Conservation (phyloP, 1,284 basidiomycete species). For the Entoloma clypeatum region DNA sequence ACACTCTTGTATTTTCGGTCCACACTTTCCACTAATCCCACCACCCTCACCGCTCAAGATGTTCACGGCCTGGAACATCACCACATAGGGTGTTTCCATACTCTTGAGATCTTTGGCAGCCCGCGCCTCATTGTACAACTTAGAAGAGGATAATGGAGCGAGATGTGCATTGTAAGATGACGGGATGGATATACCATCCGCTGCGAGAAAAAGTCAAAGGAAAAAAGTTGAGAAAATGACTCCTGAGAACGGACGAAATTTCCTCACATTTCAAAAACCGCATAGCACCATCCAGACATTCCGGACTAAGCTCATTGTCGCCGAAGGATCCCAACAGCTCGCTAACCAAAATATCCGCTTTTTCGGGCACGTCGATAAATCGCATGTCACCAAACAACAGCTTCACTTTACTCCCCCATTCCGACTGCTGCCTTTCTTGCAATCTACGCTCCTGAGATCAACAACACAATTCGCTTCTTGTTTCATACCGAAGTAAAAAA, state of each 20-base stretch:
- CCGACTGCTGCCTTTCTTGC: constrained; percentile 72
- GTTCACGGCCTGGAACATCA: constrained; percentile 94
- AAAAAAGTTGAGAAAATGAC: constrained; percentile 3
- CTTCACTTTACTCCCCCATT: constrained; percentile 84
- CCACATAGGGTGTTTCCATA: constrained; percentile 94
- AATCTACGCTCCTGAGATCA: constrained; percentile 45
- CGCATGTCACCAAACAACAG: constrained; percentile 96
- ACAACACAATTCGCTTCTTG: background rate
- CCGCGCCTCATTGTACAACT: constrained; percentile 81
- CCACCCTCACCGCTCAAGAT: constrained; percentile 74
- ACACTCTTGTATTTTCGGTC: constrained; percentile 86
- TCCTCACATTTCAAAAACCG: constrained; percentile 81
- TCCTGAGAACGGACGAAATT: constrained; percentile 5
- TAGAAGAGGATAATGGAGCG: constrained; percentile 90
- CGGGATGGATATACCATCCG: constrained; percentile 92
- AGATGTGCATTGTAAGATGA: constrained; percentile 94
- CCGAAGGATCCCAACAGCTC: constrained; percentile 97
- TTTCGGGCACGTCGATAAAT: constrained; percentile 71
- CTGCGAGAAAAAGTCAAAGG: constrained; percentile 36
- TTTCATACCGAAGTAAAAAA: constrained; percentile 15
- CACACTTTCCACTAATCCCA: constrained; percentile 63
- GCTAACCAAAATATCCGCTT: constrained; percentile 92
- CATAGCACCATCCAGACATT: constrained; percentile 95
- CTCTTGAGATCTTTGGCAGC: constrained; percentile 59
- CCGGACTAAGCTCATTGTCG: constrained; percentile 97